These are phyloP conservation scores for Cucurbitaria berberidis DNA, from an alignment of 2,329 filamentous ascomycete genomes.

Conservation along the genomic window DNA sequence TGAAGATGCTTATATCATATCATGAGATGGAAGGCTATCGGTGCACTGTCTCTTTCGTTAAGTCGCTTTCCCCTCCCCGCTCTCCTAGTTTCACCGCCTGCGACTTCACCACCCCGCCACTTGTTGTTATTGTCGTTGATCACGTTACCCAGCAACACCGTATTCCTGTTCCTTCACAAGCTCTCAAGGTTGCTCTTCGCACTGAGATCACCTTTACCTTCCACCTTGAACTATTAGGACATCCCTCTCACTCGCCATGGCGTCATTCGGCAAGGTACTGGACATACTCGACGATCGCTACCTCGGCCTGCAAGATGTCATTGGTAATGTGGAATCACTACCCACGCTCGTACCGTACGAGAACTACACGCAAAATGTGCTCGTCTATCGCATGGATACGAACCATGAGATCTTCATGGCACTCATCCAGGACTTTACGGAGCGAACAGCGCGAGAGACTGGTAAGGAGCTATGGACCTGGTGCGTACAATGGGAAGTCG, in stretches of 20 bases:
- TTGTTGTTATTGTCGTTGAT: slow-evolving; percentile 13
- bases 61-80: not conserved
- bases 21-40: not conserved
- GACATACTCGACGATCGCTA: slow-evolving; percentile 42
- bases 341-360: slow-evolving; percentile 42
- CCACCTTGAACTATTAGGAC: not conserved
- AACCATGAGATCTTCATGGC: slow-evolving; percentile 34
- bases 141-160: slow-evolving; percentile 5
- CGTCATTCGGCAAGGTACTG: slow-evolving; percentile 36
- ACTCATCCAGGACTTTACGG: slow-evolving; percentile 39
- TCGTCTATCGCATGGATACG: slow-evolving; percentile 37
- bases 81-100: not conserved
- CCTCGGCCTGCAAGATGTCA: slow-evolving; percentile 39
- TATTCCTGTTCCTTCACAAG: slow-evolving; percentile 4
- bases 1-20: slow-evolving; percentile 2
- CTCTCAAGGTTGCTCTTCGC: not conserved
- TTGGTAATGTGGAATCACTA: slow-evolving; percentile 36
- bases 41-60: not conserved
- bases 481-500: slow-evolving; percentile 42
- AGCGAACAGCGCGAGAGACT: slow-evolving; percentile 18
- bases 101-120: slow-evolving; percentile 9
- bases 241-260: slow-evolving; percentile 20
- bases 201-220: not conserved
- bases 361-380: slow-evolving; percentile 28
- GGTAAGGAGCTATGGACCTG: slow-evolving; percentile 43